Conservation (phyloP, 129 eudicot species). For the Artemisia argyi region DNA sequence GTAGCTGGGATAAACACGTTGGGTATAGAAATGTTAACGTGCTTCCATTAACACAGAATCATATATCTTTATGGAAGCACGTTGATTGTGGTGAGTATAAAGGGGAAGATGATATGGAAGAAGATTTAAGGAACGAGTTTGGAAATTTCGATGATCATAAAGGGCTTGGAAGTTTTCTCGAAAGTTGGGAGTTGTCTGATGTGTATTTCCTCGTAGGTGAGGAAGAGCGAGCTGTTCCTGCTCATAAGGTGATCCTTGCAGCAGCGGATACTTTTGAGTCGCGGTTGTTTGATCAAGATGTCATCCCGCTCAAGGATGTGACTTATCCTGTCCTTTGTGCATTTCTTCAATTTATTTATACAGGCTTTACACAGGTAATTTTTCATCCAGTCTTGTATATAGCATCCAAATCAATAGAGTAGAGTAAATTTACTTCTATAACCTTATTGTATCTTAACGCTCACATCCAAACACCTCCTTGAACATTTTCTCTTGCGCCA, state of each 20-base stretch:
- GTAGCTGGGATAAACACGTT: constrained; percentile 99
- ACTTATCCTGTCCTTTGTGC: constrained; percentile 62
- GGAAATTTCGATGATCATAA: constrained; percentile 53
- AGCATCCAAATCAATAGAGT: background rate
- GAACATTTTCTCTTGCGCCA: no score
- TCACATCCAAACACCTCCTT: no score
- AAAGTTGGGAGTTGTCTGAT: constrained; percentile 93
- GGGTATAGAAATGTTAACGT: constrained; percentile 93
- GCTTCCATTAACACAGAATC: constrained; percentile 78
- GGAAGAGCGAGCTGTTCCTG: constrained; percentile 81
- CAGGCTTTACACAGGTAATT: constrained; percentile 77
- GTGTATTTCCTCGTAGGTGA: constrained; percentile 68
- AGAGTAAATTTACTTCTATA: background rate
- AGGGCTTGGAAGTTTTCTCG: constrained; percentile 78
- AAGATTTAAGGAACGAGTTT: constrained; percentile 57
- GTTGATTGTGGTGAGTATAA: constrained; percentile 63
- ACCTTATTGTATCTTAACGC: background rate
- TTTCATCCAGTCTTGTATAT: background rate
- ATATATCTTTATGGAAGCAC: constrained; percentile 87
- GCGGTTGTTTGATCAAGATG: constrained; percentile 48
- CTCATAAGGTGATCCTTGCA: constrained; percentile 81
- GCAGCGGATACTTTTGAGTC: constrained; percentile 62
- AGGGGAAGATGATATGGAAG: constrained; percentile 59
- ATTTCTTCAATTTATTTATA: constrained; percentile 75
- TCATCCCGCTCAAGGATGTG: constrained; percentile 60